Base-by-base conservation (phyloP, 1,284 basidiomycete species). In the Malassezia dermatis region DNA sequence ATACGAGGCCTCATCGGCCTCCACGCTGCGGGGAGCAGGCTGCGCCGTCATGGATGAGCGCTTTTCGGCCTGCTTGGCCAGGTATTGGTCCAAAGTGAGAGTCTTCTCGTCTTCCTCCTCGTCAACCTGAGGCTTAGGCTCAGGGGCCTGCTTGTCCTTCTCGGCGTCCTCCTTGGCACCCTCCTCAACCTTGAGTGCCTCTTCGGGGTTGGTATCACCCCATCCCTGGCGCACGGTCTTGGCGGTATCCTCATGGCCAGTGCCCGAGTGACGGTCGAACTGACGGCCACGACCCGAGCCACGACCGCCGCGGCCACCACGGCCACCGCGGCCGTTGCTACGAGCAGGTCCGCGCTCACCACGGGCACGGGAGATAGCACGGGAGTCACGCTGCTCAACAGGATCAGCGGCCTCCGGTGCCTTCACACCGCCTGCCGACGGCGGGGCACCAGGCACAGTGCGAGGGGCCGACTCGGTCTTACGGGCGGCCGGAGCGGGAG, bases 71-170 rank as follows among this genome's bases (percentile, higher is more conserved):
- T 85, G 78, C 77, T 86, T 81, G 60, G 85, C 83, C 58, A 85
- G 79, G 77, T 88, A 89, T 75, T 89, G 83, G 49, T 88, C 87
- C 51, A 70, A 65, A 37, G 86, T 88, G 66, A 89, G 80, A 40
- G 88, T 91, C 77, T 89, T 88, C 79, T 94, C 90, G 76, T 90
- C 88, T 76, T 91, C 88, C 76, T 94, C 89, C 81, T 84, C 89
- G 81, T 84, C 58, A 76, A 71, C 53, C 65, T 19, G 17, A 34
- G 44, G 27, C 44, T 46, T 31, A n/a, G 21, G n/a, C 39, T 64
- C 62, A 39, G 58, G 56, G 21, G 56, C 61, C 30, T 37, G 35
- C 48, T 67, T 73, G 21, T 57, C 49, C 37, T 65, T 62, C 54
- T 66, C 59, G 40, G 48, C 63, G 34, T 51, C 49, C 30, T 43